phyloP scores from a whole-genome alignment of 768 basidiomycete genomes.

The Dacryopinax primogenitus region DNA sequence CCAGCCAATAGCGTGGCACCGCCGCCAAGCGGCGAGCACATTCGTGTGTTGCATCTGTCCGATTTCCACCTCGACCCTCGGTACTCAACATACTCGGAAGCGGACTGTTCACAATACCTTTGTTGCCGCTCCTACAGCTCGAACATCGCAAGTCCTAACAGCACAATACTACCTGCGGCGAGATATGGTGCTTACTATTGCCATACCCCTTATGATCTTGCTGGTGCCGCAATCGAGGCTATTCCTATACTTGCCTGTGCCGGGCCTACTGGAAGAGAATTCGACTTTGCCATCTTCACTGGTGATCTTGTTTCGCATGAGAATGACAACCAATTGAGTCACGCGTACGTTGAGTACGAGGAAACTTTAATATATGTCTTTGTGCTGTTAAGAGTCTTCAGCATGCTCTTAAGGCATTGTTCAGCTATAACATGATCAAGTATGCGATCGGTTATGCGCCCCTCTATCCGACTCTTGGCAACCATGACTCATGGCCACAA shows the following conservation, averaged over 20 bases:
- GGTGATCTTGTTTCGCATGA: constrained; percentile 44
- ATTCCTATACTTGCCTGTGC: constrained; percentile 57
- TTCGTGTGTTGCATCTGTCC: not conserved
- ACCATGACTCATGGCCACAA: constrained; percentile 32
- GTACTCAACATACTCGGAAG: not conserved
- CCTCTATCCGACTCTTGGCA: constrained; percentile 18
- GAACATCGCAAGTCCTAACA: constrained; percentile 33
- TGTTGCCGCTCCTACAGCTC: not conserved
- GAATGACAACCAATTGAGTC: constrained; percentile 26
- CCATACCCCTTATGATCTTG: constrained; percentile 53
- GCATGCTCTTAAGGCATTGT: constrained; percentile 29
- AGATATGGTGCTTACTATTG: constrained; percentile 50
- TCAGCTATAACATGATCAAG: not conserved
- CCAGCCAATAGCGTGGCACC: not conserved
- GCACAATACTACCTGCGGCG: constrained; percentile 45
- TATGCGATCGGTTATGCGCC: not conserved
- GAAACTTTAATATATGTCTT: constrained; percentile 27
- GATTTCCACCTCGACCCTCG: not conserved
- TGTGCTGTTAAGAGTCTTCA: not conserved
- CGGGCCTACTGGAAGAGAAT: constrained; percentile 32
- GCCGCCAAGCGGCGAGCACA: not conserved
- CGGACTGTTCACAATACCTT: not conserved
- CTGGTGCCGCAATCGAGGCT: constrained; percentile 45
- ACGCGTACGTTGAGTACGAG: not conserved
- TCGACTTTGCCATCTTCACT: constrained; percentile 45